Conservation (phyloP, 306 rosid species). For the Corylus americana region DNA sequence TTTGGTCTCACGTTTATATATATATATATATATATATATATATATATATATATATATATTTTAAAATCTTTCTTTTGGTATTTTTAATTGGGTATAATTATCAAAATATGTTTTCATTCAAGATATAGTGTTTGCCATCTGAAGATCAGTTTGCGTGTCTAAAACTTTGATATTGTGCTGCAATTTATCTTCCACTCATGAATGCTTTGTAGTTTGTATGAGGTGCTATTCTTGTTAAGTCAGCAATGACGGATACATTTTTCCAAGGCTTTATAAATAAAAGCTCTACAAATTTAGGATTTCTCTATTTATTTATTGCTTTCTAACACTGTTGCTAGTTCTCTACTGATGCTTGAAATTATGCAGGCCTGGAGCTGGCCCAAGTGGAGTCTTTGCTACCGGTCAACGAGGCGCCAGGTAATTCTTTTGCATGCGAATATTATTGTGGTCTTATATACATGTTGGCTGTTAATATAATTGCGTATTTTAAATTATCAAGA, state of each 20-base stretch:
- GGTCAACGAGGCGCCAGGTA: conserved; percentile 66
- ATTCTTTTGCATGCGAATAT: conserved; percentile 9
- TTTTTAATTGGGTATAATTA: neutral
- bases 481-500: neutral
- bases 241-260: neutral
- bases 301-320: neutral
- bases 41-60: neutral
- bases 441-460: neutral
- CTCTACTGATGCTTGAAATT: conserved; percentile 20
- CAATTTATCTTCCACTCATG: neutral
- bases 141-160: neutral
- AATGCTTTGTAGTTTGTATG: neutral
- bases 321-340: neutral
- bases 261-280: neutral
- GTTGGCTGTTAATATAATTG: neutral
- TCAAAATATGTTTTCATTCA: neutral
- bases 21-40: too few species aligned
- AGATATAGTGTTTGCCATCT: neutral
- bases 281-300: neutral
- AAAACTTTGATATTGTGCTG: neutral
- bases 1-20: neutral
- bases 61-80: neutral
- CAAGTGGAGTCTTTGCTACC: conserved; percentile 40
- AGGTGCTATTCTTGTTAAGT: conserved; percentile 1
- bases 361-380: conserved; percentile 67